Evolutionary conservation across 2,329 filamentous ascomycete species (phyloP).

Genomic region (Verticillium nonalfalfae): DNA sequence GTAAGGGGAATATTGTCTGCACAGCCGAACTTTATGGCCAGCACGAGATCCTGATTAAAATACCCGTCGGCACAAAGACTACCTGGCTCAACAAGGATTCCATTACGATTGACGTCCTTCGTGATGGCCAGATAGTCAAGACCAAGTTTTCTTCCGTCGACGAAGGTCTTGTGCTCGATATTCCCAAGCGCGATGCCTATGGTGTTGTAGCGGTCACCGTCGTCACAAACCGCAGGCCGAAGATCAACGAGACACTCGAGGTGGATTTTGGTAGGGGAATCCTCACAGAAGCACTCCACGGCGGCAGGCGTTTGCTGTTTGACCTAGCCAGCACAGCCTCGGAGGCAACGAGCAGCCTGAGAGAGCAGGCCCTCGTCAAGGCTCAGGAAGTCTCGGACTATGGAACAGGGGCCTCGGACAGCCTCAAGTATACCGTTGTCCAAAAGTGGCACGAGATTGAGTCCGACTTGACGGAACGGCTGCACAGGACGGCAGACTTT

Average conservation of each 20-base stretch:
- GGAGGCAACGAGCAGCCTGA: slow-evolving; percentile 25
- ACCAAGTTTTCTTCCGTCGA: slow-evolving; percentile 40
- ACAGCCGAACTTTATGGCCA: slow-evolving; percentile 37
- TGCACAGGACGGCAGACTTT: slow-evolving; percentile 26
- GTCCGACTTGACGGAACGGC: slow-evolving; percentile 22
- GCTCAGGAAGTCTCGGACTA: slow-evolving; percentile 1
- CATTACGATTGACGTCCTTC: slow-evolving; percentile 47
- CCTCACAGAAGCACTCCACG: slow-evolving; percentile 36
- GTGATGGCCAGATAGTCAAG: slow-evolving; percentile 38
- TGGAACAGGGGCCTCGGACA: slow-evolving; percentile 1
- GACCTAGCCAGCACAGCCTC: slow-evolving; percentile 32
- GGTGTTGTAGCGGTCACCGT: slow-evolving; percentile 54
- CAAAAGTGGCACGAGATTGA: slow-evolving; percentile 19
- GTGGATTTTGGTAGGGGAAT: slow-evolving; percentile 51
- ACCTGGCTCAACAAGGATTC: slow-evolving; percentile 51
- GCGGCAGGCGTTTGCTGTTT: slow-evolving; percentile 21
- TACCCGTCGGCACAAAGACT: slow-evolving; percentile 43
- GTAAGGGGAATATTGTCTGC: slow-evolving; percentile 30
- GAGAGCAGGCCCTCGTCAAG: slow-evolving; percentile 8
- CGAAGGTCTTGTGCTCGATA: slow-evolving; percentile 45
- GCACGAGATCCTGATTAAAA: slow-evolving; percentile 47
- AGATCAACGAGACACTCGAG: slow-evolving; percentile 54
- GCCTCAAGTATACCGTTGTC: slow-evolving; percentile 4
- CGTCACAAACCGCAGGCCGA: slow-evolving; percentile 51
- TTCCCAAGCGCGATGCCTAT: slow-evolving; percentile 47